Percentiles rank a stretch among this genome's conserved stretches.
These are phyloP conservation scores for Emmonsiellopsis sp. DNA, from an alignment of 2,329 filamentous ascomycete genomes.

Conservation along the genomic window DNA sequence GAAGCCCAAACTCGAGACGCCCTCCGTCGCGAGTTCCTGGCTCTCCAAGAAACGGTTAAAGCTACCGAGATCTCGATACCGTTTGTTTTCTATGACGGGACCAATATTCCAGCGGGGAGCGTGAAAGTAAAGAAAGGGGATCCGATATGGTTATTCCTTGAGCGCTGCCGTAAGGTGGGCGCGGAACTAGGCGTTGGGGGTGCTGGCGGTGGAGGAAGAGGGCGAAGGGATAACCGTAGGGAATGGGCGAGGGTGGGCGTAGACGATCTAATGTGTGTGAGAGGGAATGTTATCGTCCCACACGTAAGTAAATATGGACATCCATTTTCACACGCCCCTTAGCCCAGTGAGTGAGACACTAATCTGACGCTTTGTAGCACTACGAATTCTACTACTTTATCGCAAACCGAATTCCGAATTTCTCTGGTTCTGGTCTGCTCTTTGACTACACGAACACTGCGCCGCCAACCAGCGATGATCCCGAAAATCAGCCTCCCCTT, in stretches of 20 bases:
- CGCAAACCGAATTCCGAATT: slow-evolving; percentile 61
- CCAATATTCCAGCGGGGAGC: slow-evolving; percentile 73
- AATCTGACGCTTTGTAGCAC: slow-evolving; percentile 50
- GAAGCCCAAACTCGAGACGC: slow-evolving; percentile 71
- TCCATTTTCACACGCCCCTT: not conserved
- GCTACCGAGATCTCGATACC: slow-evolving; percentile 82
- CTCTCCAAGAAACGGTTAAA: slow-evolving; percentile 77
- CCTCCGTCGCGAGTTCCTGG: slow-evolving; percentile 70
- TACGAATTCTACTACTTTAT: slow-evolving; percentile 97
- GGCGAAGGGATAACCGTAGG: slow-evolving; percentile 52
- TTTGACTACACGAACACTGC: slow-evolving; percentile 62
- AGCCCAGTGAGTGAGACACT: not conserved
- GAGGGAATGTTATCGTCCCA: slow-evolving; percentile 83
- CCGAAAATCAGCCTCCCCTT: slow-evolving; percentile 44
- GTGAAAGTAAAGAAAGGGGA: slow-evolving; percentile 91
- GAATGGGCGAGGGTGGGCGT: slow-evolving; percentile 93
- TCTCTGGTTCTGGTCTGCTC: slow-evolving; percentile 61
- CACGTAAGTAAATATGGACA: slow-evolving; percentile 56
- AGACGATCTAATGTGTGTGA: slow-evolving; percentile 88
- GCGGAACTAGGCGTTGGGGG: slow-evolving; percentile 69
- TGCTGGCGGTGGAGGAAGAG: slow-evolving; percentile 36
- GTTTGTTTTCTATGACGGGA: slow-evolving; percentile 95
- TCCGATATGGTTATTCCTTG: slow-evolving; percentile 83
- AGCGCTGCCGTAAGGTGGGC: slow-evolving; percentile 82
- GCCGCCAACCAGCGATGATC: slow-evolving; percentile 26